Evolutionary conservation across 2,329 filamentous ascomycete genomes (phyloP).

Genomic region (Cladorrhinum sp.): DNA sequence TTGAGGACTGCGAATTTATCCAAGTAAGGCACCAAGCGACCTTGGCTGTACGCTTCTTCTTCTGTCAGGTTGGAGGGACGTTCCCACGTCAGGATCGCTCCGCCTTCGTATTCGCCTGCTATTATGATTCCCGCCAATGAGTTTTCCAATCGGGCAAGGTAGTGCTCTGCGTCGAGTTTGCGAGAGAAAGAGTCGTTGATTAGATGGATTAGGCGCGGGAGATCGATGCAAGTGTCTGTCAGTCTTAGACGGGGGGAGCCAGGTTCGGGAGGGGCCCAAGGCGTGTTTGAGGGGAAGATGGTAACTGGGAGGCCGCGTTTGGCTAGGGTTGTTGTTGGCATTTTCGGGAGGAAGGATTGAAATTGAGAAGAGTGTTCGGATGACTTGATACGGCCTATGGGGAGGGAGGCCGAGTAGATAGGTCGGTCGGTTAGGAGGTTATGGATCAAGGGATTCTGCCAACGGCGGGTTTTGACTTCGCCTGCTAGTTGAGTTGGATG

Average conservation of each 20-base stretch:
- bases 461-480: conserved; percentile 53
- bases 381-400: conserved; percentile 61
- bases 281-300: conserved; percentile 64
- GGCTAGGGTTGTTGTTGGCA: conserved; percentile 67
- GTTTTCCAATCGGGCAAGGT: conserved; percentile 74
- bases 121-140: conserved; percentile 90
- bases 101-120: conserved; percentile 93
- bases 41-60: conserved; percentile 51
- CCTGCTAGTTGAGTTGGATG: conserved; percentile 38
- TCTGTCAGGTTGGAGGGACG: conserved; percentile 59
- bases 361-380: conserved; percentile 15
- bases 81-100: conserved; percentile 94
- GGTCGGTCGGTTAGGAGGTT: conserved; percentile 96
- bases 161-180: conserved; percentile 78
- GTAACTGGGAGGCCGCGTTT: conserved; percentile 89
- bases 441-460: conserved; percentile 83
- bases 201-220: conserved; percentile 76
- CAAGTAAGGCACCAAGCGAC: conserved; percentile 81
- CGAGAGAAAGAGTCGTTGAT: conserved; percentile 93
- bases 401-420: conserved; percentile 85
- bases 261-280: conserved; percentile 66
- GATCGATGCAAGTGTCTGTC: conserved; percentile 77
- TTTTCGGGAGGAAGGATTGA: conserved; percentile 22
- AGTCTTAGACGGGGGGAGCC: conserved; percentile 63
- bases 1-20: conserved; percentile 97